Evolutionary conservation across 2,329 filamentous ascomycete species (phyloP).

Genomic region (Calcarisporium arbuscula): DNA sequence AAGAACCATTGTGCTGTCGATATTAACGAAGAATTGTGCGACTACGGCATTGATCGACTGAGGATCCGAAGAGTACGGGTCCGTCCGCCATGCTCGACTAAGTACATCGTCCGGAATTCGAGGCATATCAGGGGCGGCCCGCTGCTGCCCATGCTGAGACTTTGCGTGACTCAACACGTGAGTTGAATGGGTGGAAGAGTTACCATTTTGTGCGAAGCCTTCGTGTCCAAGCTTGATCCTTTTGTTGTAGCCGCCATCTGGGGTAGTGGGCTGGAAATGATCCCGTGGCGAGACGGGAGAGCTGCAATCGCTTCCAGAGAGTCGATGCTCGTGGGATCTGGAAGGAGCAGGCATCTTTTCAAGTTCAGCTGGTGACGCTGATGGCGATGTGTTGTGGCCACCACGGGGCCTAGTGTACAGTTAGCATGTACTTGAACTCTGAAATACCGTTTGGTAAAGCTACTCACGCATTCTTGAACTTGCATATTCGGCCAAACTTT

Average conservation of each 20-base stretch:
- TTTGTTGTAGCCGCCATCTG: conserved; percentile 42
- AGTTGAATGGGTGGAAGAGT: conserved; percentile 22
- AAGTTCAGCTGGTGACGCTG: conserved; percentile 44
- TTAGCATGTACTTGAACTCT: background rate
- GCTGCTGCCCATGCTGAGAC: conserved; percentile 29
- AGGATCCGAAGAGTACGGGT: conserved; percentile 40
- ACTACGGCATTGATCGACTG: conserved; percentile 32
- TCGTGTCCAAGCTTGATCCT: conserved; percentile 43
- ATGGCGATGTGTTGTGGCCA: conserved; percentile 51
- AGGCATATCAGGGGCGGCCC: conserved; percentile 32
- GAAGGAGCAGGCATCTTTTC: conserved; percentile 31
- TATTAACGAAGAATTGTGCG: conserved; percentile 35
- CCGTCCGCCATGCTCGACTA: conserved; percentile 42
- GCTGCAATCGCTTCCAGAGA: conserved; percentile 37
- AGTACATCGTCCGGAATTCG: conserved; percentile 44
- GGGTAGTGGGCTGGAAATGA: conserved; percentile 23
- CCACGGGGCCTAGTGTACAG: conserved; percentile 42
- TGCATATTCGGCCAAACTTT: conserved; percentile 81
- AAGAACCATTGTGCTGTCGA: conserved; percentile 34
- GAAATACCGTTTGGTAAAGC: no score
- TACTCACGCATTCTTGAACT: conserved; percentile 78
- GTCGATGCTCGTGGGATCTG: conserved; percentile 28
- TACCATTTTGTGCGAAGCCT: conserved; percentile 31
- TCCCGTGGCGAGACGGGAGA: conserved; percentile 43
- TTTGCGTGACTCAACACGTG: conserved; percentile 31